phyloP scores from a whole-genome alignment of 805 yeast genomes.

The Metschnikowia sp. region DNA sequence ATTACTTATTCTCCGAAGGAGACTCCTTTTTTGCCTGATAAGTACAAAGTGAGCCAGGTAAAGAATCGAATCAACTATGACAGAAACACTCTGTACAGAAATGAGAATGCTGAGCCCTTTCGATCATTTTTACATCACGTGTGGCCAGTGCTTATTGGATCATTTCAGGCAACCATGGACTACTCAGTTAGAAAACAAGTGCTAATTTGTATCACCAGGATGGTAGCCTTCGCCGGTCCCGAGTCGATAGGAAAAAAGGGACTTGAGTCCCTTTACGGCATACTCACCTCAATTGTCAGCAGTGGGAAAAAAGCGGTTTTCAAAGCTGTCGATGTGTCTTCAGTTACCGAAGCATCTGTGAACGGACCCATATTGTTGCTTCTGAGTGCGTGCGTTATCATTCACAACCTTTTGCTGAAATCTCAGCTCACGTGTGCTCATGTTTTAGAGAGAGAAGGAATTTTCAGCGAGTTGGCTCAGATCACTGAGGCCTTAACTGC shows the following conservation, averaged over 20 bases:
- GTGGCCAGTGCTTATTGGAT: conserved; percentile 53
- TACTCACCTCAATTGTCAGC: conserved; percentile 60
- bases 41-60: conserved; percentile 22
- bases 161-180: conserved; percentile 73
- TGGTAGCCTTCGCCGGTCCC: conserved; percentile 40
- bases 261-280: conserved; percentile 38
- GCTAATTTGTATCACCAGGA: conserved; percentile 51
- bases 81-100: conserved; percentile 29
- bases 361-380: conserved; percentile 32
- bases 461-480: conserved; percentile 46
- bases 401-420: conserved; percentile 42
- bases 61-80: conserved; percentile 26
- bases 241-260: conserved; percentile 30
- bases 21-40: conserved; percentile 27
- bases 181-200: conserved; percentile 57
- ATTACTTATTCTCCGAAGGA: conserved; percentile 27
- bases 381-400: conserved; percentile 49
- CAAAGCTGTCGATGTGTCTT: not conserved
- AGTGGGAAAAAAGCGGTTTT: conserved; percentile 39
- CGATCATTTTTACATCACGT: conserved; percentile 42
- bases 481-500: not conserved
- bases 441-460: conserved; percentile 68
- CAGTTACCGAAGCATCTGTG: not conserved
- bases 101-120: conserved; percentile 18
- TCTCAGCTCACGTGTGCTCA: conserved; percentile 43